Percentiles rank a stretch among this genome's conserved stretches.
Conservation (phyloP, 2,329 filamentous ascomycete species). For the Gyromitra esculenta region DNA sequence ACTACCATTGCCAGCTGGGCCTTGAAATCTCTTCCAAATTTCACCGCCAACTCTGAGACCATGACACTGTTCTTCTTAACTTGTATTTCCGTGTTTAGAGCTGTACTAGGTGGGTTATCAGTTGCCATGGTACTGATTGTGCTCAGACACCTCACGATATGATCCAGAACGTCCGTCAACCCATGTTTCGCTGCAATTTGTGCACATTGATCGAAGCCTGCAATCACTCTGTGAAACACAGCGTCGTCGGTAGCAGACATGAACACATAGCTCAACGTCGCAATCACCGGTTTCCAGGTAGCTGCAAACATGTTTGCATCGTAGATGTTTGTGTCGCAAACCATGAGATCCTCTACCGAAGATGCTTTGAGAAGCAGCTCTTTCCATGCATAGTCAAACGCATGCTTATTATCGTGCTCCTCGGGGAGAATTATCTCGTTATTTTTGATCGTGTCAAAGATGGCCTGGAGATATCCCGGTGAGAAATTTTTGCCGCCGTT, state of each 20-base stretch:
- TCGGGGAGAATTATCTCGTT: slow-evolving; percentile 97
- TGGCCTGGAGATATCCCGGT: slow-evolving; percentile 81
- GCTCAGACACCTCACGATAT: slow-evolving; percentile 88
- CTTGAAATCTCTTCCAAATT: slow-evolving; percentile 91
- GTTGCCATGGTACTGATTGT: slow-evolving; percentile 89
- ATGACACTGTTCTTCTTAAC: slow-evolving; percentile 91
- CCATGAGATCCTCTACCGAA: slow-evolving; percentile 74
- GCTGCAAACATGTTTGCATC: slow-evolving; percentile 98
- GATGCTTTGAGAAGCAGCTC: slow-evolving; percentile 88
- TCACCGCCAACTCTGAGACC: slow-evolving; percentile 97
- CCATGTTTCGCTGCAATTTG: slow-evolving; percentile 87
- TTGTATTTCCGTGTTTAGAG: slow-evolving; percentile 94
- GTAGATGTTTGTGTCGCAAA: slow-evolving; percentile 92
- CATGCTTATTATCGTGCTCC: slow-evolving; percentile 95
- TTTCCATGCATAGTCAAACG: slow-evolving; percentile 97
- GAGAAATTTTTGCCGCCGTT: slow-evolving; percentile 88
- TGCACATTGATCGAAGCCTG: slow-evolving; percentile 95
- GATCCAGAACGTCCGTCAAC: slow-evolving; percentile 86
- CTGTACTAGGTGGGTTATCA: slow-evolving; percentile 79
- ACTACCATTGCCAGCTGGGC: slow-evolving; percentile 93
- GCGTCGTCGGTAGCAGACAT: slow-evolving; percentile 98
- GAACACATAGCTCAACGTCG: slow-evolving; percentile 96
- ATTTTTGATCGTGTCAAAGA: slow-evolving; percentile 88
- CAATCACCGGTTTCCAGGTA: slow-evolving; percentile 94
- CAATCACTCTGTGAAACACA: slow-evolving; percentile 91